Evolutionary conservation across 2,329 filamentous ascomycete species (phyloP).

Genomic region (Fusarium sp.): DNA sequence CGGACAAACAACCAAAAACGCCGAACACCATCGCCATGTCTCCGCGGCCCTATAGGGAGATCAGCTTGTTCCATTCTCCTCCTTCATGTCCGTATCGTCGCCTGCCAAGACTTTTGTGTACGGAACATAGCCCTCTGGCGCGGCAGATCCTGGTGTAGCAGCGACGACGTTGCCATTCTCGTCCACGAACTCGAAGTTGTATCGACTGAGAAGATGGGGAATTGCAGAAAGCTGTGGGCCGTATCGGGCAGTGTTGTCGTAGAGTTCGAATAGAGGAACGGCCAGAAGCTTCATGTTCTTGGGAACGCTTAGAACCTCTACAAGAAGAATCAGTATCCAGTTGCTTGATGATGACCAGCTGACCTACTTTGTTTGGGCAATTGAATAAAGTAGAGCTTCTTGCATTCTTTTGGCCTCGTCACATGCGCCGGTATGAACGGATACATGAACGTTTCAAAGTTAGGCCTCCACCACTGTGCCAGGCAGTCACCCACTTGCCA

Average conservation of each 20-base stretch:
- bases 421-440: conserved; percentile 97
- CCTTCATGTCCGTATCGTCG: conserved; percentile 71
- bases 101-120: conserved; percentile 75
- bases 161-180: conserved; percentile 90
- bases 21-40: conserved; percentile 54
- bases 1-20: conserved; percentile 39
- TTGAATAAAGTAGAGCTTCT: conserved; percentile 98
- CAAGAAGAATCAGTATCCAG: conserved; percentile 5
- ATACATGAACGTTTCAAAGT: conserved; percentile 99
- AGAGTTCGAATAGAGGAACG: conserved; percentile 96
- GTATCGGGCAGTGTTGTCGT: conserved; percentile 95
- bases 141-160: conserved; percentile 78
- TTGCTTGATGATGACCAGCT: background rate
- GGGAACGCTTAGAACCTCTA: conserved; percentile 93
- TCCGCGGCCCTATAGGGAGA: conserved; percentile 36
- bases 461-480: conserved; percentile 98
- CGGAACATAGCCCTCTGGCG: conserved; percentile 68
- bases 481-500: conserved; percentile 96
- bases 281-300: conserved; percentile 99
- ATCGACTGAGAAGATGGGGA: conserved; percentile 91
- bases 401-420: conserved; percentile 97
- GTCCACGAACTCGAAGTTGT: conserved; percentile 98
- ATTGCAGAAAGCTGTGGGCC: conserved; percentile 97
- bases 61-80: conserved; percentile 55
- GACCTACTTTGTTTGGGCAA: conserved; percentile 85